A percentile compares a stretch with the other conserved stretches of the same genome.
These are phyloP conservation scores for Cyamopsis tetragonoloba DNA, from an alignment of 306 rosid genomes.

Conservation along the genomic window DNA sequence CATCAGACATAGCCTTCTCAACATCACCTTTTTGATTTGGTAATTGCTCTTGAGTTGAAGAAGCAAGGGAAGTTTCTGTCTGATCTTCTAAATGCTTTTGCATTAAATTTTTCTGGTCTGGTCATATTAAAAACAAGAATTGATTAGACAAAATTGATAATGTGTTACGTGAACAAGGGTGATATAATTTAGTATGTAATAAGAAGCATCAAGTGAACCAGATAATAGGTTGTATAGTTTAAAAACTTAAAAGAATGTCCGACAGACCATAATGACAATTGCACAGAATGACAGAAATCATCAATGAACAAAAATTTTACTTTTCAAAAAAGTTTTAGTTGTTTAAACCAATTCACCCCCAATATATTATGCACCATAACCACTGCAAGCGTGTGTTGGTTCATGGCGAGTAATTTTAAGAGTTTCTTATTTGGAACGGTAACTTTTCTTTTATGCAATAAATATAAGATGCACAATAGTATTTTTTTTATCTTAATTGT, in stretches of 20 bases:
- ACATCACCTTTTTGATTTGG: slow-evolving; percentile 49
- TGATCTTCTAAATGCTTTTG: slow-evolving; percentile 62
- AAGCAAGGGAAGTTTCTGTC: slow-evolving; percentile 63
- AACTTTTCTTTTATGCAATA: no score
- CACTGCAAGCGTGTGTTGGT: no score
- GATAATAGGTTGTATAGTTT: neutral
- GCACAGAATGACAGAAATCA: neutral
- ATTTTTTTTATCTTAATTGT: no score
- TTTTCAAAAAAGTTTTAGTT: no score
- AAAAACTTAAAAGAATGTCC: slow-evolving; percentile 4
- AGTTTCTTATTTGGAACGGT: no score
- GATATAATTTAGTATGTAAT: slow-evolving; percentile 1
- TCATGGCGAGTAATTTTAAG: no score
- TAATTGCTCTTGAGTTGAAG: slow-evolving; percentile 64
- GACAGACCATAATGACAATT: neutral
- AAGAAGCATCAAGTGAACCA: neutral
- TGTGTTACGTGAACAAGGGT: neutral
- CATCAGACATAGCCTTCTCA: slow-evolving; percentile 61
- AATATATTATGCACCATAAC: no score
- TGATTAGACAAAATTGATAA: slow-evolving; percentile 1
- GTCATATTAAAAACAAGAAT: slow-evolving; percentile 25
- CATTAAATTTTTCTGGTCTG: slow-evolving; percentile 59
- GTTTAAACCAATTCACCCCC: no score
- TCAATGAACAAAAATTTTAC: neutral
- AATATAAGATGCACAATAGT: no score